Conservation (phyloP, 208 protist species). For the Leishmania amazonensis region DNA sequence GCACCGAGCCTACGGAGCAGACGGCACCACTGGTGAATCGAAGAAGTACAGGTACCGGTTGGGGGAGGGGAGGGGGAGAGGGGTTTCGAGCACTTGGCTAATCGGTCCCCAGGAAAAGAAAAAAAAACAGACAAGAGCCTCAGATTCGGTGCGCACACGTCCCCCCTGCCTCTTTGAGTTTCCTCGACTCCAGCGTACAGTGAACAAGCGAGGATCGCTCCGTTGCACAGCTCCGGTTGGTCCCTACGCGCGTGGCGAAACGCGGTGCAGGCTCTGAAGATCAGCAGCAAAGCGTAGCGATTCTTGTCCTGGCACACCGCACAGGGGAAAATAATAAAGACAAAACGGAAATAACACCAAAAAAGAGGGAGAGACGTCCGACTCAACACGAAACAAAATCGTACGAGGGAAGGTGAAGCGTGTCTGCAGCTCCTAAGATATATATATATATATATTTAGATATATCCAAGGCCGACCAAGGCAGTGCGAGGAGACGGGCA, state of each 20-base stretch:
- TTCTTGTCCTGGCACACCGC: neutral
- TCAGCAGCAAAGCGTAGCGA: neutral
- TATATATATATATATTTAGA: neutral
- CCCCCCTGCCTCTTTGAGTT: neutral
- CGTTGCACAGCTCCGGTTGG: no score
- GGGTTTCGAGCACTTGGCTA: neutral
- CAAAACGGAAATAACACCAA: neutral
- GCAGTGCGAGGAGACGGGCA: neutral
- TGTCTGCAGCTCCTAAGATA: neutral
- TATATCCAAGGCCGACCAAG: neutral
- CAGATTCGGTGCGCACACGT: neutral
- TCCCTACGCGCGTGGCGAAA: neutral
- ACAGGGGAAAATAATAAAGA: neutral
- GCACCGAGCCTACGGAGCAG: neutral
- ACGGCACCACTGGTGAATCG: neutral
- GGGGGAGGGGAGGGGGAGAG: no score
- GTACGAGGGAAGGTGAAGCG: neutral
- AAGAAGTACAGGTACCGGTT: neutral
- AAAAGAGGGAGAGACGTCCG: neutral
- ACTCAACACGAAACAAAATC: neutral
- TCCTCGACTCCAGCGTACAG: neutral
- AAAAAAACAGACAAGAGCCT: neutral
- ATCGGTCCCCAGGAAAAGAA: neutral
- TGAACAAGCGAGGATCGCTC: neutral
- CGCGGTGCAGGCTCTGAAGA: neutral